These are phyloP conservation scores for Solanum chiquidenum DNA, from an alignment of 257 asterid genomes.

Conservation along the genomic window DNA sequence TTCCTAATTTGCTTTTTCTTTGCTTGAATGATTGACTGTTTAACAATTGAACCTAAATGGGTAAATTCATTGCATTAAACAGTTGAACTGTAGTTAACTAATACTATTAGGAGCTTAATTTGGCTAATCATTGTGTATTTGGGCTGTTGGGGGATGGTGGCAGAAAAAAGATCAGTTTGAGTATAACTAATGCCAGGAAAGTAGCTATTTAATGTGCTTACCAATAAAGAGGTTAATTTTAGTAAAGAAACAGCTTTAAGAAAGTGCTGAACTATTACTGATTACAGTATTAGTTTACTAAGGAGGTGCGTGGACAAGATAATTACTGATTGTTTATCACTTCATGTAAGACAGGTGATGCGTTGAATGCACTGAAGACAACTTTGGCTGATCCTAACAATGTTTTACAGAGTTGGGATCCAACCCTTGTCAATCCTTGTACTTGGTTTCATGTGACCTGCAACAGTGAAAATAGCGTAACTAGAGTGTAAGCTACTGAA, in stretches of 20 bases:
- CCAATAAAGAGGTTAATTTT: not conserved
- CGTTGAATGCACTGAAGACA: slow-evolving; percentile 67
- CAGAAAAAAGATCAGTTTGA: not conserved
- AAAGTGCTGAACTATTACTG: not conserved
- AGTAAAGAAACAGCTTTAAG: not conserved
- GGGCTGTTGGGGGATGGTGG: not conserved
- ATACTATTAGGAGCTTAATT: not conserved
- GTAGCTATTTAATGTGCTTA: not conserved
- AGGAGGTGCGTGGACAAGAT: not conserved
- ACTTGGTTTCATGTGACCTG: slow-evolving; percentile 97
- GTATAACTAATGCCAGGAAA: not conserved
- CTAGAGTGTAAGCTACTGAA: slow-evolving; percentile 69
- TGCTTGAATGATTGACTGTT: not conserved
- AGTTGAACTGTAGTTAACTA: not conserved
- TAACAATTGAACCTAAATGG: not conserved
- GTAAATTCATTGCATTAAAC: not conserved
- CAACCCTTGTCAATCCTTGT: slow-evolving; percentile 94
- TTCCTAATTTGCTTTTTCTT: not conserved
- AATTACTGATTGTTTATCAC: not conserved
- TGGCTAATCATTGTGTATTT: not conserved
- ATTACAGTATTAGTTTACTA: not conserved
- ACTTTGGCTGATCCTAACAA: slow-evolving; percentile 78
- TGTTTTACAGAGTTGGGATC: slow-evolving; percentile 97
- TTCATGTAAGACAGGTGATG: slow-evolving; percentile 66
- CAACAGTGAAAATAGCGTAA: slow-evolving; percentile 70